phyloP scores from a whole-genome alignment of 257 asterid genomes.

The Solanum pennellii region DNA sequence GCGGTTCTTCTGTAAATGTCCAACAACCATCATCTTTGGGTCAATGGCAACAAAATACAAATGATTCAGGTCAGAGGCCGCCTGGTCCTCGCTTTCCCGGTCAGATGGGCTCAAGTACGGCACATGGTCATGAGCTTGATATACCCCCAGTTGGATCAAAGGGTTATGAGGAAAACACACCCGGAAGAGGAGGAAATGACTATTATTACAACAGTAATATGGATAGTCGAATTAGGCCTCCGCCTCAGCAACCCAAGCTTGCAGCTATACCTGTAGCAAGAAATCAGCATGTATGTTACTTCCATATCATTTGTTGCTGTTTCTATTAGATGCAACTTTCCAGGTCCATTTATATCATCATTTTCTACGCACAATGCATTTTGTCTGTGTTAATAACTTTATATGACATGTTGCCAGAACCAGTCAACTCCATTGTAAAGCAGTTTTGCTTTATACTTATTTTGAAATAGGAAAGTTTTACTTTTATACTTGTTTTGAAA shows the following conservation, averaged over 20 bases:
- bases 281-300: conserved; percentile 55
- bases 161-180: conserved; percentile 51
- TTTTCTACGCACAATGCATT: background rate
- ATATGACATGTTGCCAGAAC: background rate
- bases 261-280: conserved; percentile 65
- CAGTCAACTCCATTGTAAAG: background rate
- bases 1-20: conserved; percentile 34
- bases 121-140: conserved; percentile 53
- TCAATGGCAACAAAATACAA: conserved; percentile 36
- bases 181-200: conserved; percentile 55
- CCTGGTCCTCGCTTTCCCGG: conserved; percentile 51
- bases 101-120: conserved; percentile 46
- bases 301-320: background rate
- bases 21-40: conserved; percentile 36
- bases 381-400: background rate
- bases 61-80: conserved; percentile 31
- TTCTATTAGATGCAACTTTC: background rate
- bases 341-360: background rate
- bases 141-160: conserved; percentile 44
- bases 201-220: conserved; percentile 30
- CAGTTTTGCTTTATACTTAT: background rate
- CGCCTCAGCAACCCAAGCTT: conserved; percentile 60
- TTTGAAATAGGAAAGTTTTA: background rate
- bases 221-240: conserved; percentile 37
- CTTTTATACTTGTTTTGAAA: background rate